Percentiles rank a stretch among this genome's conserved stretches.
Conservation (phyloP, 2,329 filamentous ascomycete species). For the Fonsecaea multimorphosa region DNA sequence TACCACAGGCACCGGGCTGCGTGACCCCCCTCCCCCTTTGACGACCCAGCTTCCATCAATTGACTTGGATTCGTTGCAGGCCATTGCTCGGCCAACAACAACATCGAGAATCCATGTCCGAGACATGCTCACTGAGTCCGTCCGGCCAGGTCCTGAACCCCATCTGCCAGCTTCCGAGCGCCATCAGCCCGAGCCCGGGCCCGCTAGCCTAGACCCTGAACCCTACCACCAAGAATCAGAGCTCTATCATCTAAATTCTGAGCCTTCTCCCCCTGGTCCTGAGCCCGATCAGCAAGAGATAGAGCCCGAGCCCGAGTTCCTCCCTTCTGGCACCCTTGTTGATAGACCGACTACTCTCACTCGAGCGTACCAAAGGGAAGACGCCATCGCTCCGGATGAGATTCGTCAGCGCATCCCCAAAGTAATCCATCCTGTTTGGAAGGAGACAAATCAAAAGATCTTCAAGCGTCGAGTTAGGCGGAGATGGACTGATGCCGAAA, state of each 20-base stretch:
- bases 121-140: constrained; percentile 36
- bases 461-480: constrained; percentile 55
- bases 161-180: neutral
- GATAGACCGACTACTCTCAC: neutral
- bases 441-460: constrained; percentile 40
- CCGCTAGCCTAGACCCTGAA: neutral
- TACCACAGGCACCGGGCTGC: constrained; percentile 63
- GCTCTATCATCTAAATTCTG: neutral
- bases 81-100: constrained; percentile 24
- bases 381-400: neutral
- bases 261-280: neutral
- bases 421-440: constrained; percentile 40
- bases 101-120: constrained; percentile 40
- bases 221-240: neutral
- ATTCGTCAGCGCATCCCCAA: constrained; percentile 23
- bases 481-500: constrained; percentile 68
- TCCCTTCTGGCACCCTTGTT: neutral
- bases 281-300: neutral
- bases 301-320: neutral
- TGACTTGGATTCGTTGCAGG: constrained; percentile 51
- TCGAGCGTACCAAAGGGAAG: neutral
- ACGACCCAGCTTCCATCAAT: constrained; percentile 67
- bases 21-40: constrained; percentile 55
- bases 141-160: constrained; percentile 9
- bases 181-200: neutral